Evolutionary conservation across 306 rosid species (phyloP).

Genomic region (Rubus parviflorus): DNA sequence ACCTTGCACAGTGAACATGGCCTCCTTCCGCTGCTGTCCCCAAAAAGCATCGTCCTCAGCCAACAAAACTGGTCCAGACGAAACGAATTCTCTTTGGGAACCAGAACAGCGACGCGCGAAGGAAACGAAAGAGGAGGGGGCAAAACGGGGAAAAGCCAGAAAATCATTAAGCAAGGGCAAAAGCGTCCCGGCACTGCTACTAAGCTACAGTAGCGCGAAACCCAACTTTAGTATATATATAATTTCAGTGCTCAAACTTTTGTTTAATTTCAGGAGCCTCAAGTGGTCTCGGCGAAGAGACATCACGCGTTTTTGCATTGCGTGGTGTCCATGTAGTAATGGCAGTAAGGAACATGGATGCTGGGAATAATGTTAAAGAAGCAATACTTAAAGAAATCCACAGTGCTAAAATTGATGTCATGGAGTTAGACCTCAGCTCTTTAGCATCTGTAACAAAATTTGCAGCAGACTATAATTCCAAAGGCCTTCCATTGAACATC

Average conservation of each 20-base stretch:
- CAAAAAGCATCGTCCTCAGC: too few relatives aligned
- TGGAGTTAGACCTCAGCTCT: conserved; percentile 72
- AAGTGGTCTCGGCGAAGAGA: conserved; percentile 71
- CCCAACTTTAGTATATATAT: too few relatives aligned
- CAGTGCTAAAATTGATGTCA: conserved; percentile 54
- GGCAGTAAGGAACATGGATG: conserved; percentile 69
- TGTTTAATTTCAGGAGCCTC: conserved; percentile 59
- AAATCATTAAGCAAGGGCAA: too few relatives aligned
- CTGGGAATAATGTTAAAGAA: conserved; percentile 50
- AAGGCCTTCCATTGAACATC: conserved; percentile 54
- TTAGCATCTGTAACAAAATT: conserved; percentile 70
- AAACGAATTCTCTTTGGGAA: too few relatives aligned
- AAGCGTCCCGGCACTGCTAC: too few relatives aligned
- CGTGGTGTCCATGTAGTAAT: conserved; percentile 76
- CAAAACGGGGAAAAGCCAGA: too few relatives aligned
- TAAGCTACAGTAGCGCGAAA: too few relatives aligned
- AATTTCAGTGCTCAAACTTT: not conserved
- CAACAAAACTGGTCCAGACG: too few relatives aligned
- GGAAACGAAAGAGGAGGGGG: too few relatives aligned
- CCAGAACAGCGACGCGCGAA: too few relatives aligned
- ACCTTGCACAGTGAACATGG: too few relatives aligned
- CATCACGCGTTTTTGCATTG: conserved; percentile 54
- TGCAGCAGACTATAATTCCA: conserved; percentile 49
- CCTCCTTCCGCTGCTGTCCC: too few relatives aligned
- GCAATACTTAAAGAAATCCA: conserved; percentile 49